phyloP scores from a whole-genome alignment of 2,329 filamentous ascomycete genomes.

The Pseudogymnoascus sp. region DNA sequence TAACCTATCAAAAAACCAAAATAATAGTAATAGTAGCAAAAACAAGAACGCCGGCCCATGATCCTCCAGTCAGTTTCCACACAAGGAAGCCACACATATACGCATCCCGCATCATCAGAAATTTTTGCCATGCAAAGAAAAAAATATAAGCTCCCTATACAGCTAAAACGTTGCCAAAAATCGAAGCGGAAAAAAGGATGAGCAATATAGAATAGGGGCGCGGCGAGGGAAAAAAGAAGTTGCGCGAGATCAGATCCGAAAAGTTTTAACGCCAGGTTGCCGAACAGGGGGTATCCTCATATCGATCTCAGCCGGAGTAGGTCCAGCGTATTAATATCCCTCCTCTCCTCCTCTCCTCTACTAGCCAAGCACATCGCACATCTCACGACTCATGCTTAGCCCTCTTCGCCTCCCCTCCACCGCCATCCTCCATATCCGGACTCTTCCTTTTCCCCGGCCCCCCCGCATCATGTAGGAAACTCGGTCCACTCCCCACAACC shows the following conservation, averaged over 20 bases:
- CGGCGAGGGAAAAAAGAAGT: neutral
- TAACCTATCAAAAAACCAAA: neutral
- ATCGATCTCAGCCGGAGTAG: neutral
- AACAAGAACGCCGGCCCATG: neutral
- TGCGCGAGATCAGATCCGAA: neutral
- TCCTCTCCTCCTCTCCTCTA: neutral
- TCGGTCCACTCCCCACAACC: slow-evolving; percentile 51
- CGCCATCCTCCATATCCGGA: slow-evolving; percentile 23
- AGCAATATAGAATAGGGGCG: neutral
- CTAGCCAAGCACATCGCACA: neutral
- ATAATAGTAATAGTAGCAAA: neutral
- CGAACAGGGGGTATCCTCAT: neutral
- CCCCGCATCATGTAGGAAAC: slow-evolving; percentile 34
- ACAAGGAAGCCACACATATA: neutral
- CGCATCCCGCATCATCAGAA: neutral
- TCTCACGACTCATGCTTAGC: slow-evolving; percentile 18
- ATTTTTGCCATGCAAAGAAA: neutral
- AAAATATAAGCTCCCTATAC: neutral
- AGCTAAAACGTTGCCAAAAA: neutral
- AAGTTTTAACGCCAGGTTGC: neutral
- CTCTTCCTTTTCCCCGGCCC: slow-evolving; percentile 24
- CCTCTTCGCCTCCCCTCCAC: slow-evolving; percentile 23
- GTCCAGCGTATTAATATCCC: neutral
- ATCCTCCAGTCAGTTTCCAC: neutral
- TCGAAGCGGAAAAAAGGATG: neutral